These are phyloP conservation scores for Farysia itapuensis DNA, from an alignment of 1,284 basidiomycete species.

Conservation along the genomic window DNA sequence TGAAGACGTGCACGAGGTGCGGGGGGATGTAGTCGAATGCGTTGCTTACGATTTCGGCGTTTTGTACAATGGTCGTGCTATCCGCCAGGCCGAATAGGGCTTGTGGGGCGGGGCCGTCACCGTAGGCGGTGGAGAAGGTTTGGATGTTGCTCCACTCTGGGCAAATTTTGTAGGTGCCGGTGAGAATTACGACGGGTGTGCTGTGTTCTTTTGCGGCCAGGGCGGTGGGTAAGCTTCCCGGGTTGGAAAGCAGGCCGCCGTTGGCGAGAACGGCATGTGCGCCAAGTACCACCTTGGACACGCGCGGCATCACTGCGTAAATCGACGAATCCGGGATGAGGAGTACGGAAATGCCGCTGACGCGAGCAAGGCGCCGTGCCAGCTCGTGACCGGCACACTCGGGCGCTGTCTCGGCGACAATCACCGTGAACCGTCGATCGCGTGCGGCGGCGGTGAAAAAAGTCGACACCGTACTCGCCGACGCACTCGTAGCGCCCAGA, in stretches of 20 bases:
- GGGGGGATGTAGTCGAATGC: slow-evolving; percentile 93
- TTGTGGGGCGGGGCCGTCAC: slow-evolving; percentile 13
- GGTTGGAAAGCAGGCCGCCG: slow-evolving; percentile 86
- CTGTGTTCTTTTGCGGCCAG: slow-evolving; percentile 88
- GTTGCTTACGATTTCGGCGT: slow-evolving; percentile 85
- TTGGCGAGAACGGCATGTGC: slow-evolving; percentile 93
- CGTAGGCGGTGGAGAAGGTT: slow-evolving; percentile 2
- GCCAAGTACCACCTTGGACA: slow-evolving; percentile 92
- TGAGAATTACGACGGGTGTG: slow-evolving; percentile 89
- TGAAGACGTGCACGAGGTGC: slow-evolving; percentile 87
- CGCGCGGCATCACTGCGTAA: slow-evolving; percentile 92
- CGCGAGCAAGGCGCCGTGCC: slow-evolving; percentile 67
- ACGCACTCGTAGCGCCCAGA: slow-evolving; percentile 82
- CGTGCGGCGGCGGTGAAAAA: slow-evolving; percentile 89
- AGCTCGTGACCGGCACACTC: slow-evolving; percentile 84
- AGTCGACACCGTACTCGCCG: slow-evolving; percentile 84
- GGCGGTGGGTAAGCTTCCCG: slow-evolving; percentile 80
- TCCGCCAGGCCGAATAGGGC: slow-evolving; percentile 64
- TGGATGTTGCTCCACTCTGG: slow-evolving; percentile 79
- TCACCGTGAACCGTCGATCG: slow-evolving; percentile 90
- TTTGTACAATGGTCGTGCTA: slow-evolving; percentile 67
- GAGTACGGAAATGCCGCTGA: slow-evolving; percentile 87
- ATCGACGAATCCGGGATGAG: slow-evolving; percentile 93
- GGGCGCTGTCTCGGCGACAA: slow-evolving; percentile 91
- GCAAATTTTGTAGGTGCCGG: slow-evolving; percentile 93